Evolutionary conservation across 441 rosid species (phyloP).

Genomic region (Gossypium davidsonii): DNA sequence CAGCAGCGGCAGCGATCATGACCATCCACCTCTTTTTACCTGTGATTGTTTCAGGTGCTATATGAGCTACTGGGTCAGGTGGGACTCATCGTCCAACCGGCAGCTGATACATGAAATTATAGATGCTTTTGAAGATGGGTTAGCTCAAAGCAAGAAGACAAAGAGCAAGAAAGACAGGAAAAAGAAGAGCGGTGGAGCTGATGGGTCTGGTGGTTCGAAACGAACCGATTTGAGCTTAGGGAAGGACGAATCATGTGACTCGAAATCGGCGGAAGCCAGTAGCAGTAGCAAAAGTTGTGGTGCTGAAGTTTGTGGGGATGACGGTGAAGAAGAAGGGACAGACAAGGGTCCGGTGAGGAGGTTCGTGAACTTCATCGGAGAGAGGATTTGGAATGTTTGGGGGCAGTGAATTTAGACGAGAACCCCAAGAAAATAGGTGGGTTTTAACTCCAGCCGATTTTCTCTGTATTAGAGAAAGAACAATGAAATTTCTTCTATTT

Average conservation of each 20-base stretch:
- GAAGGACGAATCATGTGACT: slow-evolving; percentile 20
- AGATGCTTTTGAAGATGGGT: slow-evolving; percentile 54
- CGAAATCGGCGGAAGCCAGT: slow-evolving; percentile 11
- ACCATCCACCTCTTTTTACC: slow-evolving; percentile 44
- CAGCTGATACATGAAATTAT: slow-evolving; percentile 66
- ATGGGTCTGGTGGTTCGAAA: slow-evolving; percentile 14
- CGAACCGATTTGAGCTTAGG: slow-evolving; percentile 20
- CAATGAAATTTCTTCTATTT: background rate
- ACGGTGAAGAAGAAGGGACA: slow-evolving; percentile 25
- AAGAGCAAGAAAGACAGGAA: slow-evolving; percentile 32
- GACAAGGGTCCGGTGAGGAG: slow-evolving; percentile 42
- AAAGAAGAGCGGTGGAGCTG: slow-evolving; percentile 15
- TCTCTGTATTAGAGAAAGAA: background rate
- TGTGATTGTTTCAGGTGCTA: slow-evolving; percentile 75
- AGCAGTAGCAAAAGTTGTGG: slow-evolving; percentile 13
- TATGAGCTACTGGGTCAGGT: slow-evolving; percentile 62
- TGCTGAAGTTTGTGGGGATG: slow-evolving; percentile 12
- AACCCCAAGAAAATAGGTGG: slow-evolving; percentile 1
- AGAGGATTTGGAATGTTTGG: slow-evolving; percentile 66
- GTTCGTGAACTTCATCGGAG: slow-evolving; percentile 57
- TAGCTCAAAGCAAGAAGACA: slow-evolving; percentile 25
- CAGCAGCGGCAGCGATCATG: slow-evolving; percentile 7
- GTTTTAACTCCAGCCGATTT: slow-evolving; percentile 4
- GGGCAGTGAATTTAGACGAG: slow-evolving; percentile 25
- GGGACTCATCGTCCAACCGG: slow-evolving; percentile 67